phyloP scores from a whole-genome alignment of 306 rosid species.

The Pueraria montana region DNA sequence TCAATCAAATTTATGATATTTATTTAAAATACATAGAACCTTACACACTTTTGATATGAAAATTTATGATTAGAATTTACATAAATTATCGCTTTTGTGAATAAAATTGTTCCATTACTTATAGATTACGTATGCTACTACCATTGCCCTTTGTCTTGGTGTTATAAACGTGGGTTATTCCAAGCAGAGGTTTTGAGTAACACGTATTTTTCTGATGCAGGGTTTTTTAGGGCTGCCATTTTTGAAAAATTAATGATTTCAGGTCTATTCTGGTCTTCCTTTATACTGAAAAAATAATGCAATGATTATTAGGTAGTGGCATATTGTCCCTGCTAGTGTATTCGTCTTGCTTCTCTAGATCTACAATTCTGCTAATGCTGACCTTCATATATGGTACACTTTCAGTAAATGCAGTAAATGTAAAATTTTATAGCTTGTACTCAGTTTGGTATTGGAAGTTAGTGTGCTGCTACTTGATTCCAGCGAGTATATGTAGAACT shows the following conservation, averaged over 20 bases:
- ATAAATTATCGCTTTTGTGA: neutral
- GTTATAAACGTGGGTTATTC: neutral
- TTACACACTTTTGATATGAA: slow-evolving; percentile 43
- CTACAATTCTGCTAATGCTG: neutral
- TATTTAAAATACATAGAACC: slow-evolving; percentile 42
- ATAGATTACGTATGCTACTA: slow-evolving; percentile 20
- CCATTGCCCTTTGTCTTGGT: neutral
- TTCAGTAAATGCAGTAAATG: neutral
- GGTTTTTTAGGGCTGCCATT: neutral
- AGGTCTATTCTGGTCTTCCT: neutral
- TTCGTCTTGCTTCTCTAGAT: slow-evolving; percentile 30
- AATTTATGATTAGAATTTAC: slow-evolving; percentile 44
- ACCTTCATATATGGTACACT: neutral
- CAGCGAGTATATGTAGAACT: neutral
- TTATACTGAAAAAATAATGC: neutral
- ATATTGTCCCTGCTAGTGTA: slow-evolving; percentile 11
- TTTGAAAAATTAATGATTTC: slow-evolving; percentile 8
- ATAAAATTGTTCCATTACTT: neutral
- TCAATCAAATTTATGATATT: slow-evolving; percentile 45
- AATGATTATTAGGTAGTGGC: neutral
- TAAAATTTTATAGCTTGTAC: neutral
- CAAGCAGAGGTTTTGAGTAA: slow-evolving; percentile 36
- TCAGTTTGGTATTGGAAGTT: slow-evolving; percentile 4
- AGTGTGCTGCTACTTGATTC: neutral
- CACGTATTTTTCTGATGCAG: slow-evolving; percentile 13